Conservation (phyloP, 306 rosid species). For the Luffa acutangula region DNA sequence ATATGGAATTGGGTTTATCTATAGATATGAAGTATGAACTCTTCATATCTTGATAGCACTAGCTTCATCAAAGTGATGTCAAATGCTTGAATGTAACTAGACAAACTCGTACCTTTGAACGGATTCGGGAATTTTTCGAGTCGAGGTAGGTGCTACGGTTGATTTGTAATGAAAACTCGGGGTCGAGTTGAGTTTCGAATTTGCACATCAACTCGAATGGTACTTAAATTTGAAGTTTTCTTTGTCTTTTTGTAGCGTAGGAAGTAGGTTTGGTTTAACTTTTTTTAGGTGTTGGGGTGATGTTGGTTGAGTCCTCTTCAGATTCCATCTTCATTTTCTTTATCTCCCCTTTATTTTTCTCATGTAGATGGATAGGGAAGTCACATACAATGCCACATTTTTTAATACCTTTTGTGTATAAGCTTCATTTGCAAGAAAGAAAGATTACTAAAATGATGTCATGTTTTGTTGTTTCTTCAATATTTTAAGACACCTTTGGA, state of each 20-base stretch:
- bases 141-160: not conserved
- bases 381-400: not conserved
- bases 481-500: constrained; percentile 61
- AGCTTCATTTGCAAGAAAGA: constrained; percentile 1
- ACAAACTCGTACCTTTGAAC: not conserved
- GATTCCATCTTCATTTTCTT: not conserved
- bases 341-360: not conserved
- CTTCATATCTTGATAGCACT: not conserved
- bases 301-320: not conserved
- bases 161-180: not conserved
- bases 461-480: constrained; percentile 12
- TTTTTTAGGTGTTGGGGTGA: not conserved
- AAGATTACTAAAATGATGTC: not conserved
- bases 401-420: not conserved
- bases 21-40: not conserved
- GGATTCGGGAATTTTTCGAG: not conserved
- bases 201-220: not conserved
- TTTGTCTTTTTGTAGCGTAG: not conserved
- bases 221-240: not conserved
- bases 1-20: not conserved
- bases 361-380: not conserved
- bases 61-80: not conserved
- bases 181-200: not conserved
- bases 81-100: not conserved
- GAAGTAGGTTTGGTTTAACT: not conserved